Base-by-base conservation (phyloP, 2,329 filamentous ascomycete genomes). In the Epichloe amarillans region DNA sequence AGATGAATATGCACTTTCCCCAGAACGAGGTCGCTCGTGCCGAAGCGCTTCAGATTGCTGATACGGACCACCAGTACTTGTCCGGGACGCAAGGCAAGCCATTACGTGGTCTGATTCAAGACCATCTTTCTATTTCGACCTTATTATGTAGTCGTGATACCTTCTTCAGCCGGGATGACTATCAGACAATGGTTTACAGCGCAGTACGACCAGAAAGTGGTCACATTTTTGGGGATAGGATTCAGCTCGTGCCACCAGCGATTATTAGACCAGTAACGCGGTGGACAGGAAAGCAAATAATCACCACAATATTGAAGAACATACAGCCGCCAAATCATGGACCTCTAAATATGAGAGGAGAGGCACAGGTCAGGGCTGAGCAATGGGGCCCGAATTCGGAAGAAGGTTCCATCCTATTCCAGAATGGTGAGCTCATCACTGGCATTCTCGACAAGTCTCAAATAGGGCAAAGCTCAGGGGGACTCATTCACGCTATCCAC, bases 1-100 rank as follows among this genome's bases (percentile, higher is more conserved):
- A 98, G 68, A 98, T 98, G 93, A 98, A 98, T 67, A 94, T 98
- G 90, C 93, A 98, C 69, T 97, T 98, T 62, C 93, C 93, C 1
- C 93, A 98, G 61, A 97, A 95, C 59, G 94, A 97, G 64, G 76
- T 97, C 56, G 93, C 93, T 15, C 79, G 93, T 58, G 87, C 91
- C 2, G 93, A 98, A 70, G 93, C 93, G 2, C 77, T 95, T 58
- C 87, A 89, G 58, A 84, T 98, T 60, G 93, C 93, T 38, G 91
- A 97, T 64, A 96, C 93, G 3, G 91, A 98, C 64, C 90, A 96
- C 62, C 93, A 98, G 62, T 98, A 98, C 64, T 78, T 98, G 37
- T 95, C 90, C 36, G 88, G 86, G 19, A 98, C 93, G 3, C 87
- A 88, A 15, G 93, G 93, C 51, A 95, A 95, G 62, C 93, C 93